These are phyloP conservation scores for Thraustochytrium sp. DNA, from an alignment of 352 stramenopile genomes.

Conservation along the genomic window DNA sequence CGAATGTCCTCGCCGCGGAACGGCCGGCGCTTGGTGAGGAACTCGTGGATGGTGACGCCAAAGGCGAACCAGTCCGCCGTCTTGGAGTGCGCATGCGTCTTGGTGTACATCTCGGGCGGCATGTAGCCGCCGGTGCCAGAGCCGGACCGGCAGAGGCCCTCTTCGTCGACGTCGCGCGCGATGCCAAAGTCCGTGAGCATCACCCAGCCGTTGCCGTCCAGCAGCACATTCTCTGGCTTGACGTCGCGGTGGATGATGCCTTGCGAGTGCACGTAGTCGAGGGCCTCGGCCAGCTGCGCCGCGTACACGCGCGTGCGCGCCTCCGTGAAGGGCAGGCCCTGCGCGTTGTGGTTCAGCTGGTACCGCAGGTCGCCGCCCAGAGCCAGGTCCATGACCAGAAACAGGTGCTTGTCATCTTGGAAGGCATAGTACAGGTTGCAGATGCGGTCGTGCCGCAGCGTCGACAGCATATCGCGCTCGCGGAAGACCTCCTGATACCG, in stretches of 20 bases:
- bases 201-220: slow-evolving; percentile 16
- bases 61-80: slow-evolving; percentile 38
- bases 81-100: background rate
- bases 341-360: slow-evolving; percentile 31
- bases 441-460: slow-evolving; percentile 7
- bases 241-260: slow-evolving; percentile 39
- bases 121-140: slow-evolving; percentile 41
- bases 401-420: slow-evolving; percentile 34
- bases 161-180: slow-evolving; percentile 12
- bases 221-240: slow-evolving; percentile 44
- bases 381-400: slow-evolving; percentile 37
- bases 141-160: background rate
- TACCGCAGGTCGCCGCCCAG: slow-evolving; percentile 38
- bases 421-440: slow-evolving; percentile 43
- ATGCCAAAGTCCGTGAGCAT: slow-evolving; percentile 45
- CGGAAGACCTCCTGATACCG: slow-evolving; percentile 17
- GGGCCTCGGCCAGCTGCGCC: background rate
- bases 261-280: slow-evolving; percentile 37
- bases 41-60: slow-evolving; percentile 28
- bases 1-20: background rate
- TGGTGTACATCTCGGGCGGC: slow-evolving; percentile 25
- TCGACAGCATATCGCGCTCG: slow-evolving; percentile 31
- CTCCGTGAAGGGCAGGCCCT: slow-evolving; percentile 20
- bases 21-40: slow-evolving; percentile 18
- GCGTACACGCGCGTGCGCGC: background rate